These are phyloP conservation scores for Garcileccinum viscosum DNA, from an alignment of 1,284 basidiomycete species.

Conservation along the genomic window DNA sequence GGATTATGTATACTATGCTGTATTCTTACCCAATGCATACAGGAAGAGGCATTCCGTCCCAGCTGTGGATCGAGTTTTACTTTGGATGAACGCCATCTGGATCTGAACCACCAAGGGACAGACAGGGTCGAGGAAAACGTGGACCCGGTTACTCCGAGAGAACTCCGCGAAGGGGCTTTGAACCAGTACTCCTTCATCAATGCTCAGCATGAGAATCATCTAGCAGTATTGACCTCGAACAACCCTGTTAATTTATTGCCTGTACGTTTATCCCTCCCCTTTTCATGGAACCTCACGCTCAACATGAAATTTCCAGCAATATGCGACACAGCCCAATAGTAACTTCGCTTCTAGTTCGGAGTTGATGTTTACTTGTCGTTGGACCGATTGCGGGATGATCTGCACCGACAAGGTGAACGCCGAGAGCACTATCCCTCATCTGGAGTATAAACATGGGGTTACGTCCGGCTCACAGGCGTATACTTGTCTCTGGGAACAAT, in stretches of 20 bases:
- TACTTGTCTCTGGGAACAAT: slow-evolving; percentile 8
- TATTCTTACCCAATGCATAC: background rate
- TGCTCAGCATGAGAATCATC: background rate
- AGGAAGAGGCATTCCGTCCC: background rate
- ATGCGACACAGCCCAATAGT: slow-evolving; percentile 6
- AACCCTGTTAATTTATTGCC: background rate
- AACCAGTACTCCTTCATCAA: background rate
- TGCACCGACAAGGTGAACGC: slow-evolving; percentile 11
- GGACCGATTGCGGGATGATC: background rate
- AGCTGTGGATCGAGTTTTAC: too few species aligned
- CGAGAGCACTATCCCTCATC: slow-evolving; percentile 1
- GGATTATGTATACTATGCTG: too few species aligned
- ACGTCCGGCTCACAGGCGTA: background rate
- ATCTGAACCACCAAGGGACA: background rate
- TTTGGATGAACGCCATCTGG: background rate
- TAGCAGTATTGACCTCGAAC: background rate
- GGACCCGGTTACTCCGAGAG: background rate
- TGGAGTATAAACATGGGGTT: slow-evolving; percentile 2
- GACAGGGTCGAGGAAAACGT: background rate
- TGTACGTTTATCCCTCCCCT: slow-evolving; percentile 10
- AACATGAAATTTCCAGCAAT: slow-evolving; percentile 1
- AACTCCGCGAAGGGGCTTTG: background rate
- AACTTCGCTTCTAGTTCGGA: background rate
- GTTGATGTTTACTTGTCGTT: slow-evolving; percentile 2
- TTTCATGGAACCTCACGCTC: background rate